Evolutionary conservation across 768 basidiomycete species (phyloP).

Genomic region (Bullera alba): DNA sequence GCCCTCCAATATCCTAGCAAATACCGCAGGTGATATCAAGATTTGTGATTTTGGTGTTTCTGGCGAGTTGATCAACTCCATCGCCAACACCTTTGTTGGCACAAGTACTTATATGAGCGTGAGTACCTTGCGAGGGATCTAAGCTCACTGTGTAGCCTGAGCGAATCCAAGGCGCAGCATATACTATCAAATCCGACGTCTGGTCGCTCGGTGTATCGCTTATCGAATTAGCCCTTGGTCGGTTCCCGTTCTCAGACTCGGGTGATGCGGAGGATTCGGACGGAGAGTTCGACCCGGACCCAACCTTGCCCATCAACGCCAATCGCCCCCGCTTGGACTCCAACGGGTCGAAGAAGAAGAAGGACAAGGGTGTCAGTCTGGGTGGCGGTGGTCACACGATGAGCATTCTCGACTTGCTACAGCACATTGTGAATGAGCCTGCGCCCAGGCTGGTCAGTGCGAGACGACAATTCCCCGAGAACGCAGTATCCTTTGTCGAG

Average conservation of each 20-base stretch:
- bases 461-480: constrained; percentile 63
- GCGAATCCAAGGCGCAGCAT: constrained; percentile 96
- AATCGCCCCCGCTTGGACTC: constrained; percentile 41
- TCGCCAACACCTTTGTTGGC: constrained; percentile 97
- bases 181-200: constrained; percentile 97
- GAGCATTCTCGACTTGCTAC: constrained; percentile 92
- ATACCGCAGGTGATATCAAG: constrained; percentile 92
- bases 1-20: constrained; percentile 93
- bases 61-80: constrained; percentile 96
- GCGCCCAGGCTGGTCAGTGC: constrained; percentile 66
- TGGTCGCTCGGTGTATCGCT: constrained; percentile 97
- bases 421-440: constrained; percentile 98
- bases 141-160: constrained; percentile 68
- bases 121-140: constrained; percentile 29
- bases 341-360: constrained; percentile 61
- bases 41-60: constrained; percentile 99
- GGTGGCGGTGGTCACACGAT: constrained; percentile 96
- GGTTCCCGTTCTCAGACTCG: constrained; percentile 78
- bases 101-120: constrained; percentile 99
- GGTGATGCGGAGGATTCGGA: constrained; percentile 20
- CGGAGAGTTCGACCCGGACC: constrained; percentile 23
- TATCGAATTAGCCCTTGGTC: constrained; percentile 91
- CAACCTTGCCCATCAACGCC: constrained; percentile 29
- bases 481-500: constrained; percentile 80
- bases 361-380: constrained; percentile 84